Evolutionary conservation across 768 basidiomycete genomes (phyloP).

Genomic region (Pholiota conissans): DNA sequence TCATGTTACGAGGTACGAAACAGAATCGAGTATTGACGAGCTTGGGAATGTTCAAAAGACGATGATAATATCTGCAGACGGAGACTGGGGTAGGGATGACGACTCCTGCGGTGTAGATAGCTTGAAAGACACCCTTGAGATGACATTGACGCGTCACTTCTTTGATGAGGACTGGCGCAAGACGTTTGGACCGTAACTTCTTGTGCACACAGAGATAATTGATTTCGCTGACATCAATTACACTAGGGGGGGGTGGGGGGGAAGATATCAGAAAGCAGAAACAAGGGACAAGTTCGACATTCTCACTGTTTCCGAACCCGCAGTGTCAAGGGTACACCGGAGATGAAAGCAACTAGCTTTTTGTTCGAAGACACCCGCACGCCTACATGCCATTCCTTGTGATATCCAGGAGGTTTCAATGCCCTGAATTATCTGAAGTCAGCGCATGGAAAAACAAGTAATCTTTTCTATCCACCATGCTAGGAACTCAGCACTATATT

Average conservation of each 20-base stretch:
- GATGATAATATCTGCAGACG: slow-evolving; percentile 91
- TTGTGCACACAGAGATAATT: slow-evolving; percentile 99
- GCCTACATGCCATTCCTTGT: slow-evolving; percentile 94
- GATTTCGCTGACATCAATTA: slow-evolving; percentile 81
- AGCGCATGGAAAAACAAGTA: slow-evolving; percentile 1
- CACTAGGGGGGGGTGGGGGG: slow-evolving; percentile 16
- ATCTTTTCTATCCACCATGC: slow-evolving; percentile 59
- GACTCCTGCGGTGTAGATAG: slow-evolving; percentile 94
- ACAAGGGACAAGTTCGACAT: background rate
- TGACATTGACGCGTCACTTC: slow-evolving; percentile 94
- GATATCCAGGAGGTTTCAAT: slow-evolving; percentile 89
- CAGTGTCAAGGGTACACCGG: slow-evolving; percentile 84
- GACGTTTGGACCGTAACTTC: slow-evolving; percentile 91
- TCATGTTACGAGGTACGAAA: slow-evolving; percentile 83
- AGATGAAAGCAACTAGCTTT: slow-evolving; percentile 96
- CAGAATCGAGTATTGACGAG: slow-evolving; percentile 90
- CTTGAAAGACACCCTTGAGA: slow-evolving; percentile 90
- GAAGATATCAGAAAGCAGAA: background rate
- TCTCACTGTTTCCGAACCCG: slow-evolving; percentile 83
- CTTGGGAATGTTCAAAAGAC: slow-evolving; percentile 88
- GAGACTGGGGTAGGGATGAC: slow-evolving; percentile 93
- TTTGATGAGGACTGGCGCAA: slow-evolving; percentile 95
- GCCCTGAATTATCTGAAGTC: slow-evolving; percentile 57
- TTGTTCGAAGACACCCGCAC: slow-evolving; percentile 89
- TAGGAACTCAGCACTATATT: slow-evolving; percentile 93